phyloP scores from a whole-genome alignment of 495 filamentous ascomycete species.

The Aspergillus cristatus region DNA sequence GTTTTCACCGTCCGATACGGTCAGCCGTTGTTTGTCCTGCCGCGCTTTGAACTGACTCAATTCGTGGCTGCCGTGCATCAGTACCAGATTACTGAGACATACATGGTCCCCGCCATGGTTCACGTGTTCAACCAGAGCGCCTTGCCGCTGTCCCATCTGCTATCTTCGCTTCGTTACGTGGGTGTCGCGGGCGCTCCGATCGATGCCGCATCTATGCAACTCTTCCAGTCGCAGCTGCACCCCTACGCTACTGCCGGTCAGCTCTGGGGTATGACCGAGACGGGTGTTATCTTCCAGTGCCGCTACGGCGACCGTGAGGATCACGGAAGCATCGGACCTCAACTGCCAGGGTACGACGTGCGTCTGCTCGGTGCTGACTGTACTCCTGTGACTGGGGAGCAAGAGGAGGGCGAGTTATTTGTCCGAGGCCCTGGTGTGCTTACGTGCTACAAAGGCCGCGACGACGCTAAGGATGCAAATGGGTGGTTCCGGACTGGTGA shows the following conservation, averaged over 20 bases:
- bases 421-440: constrained; percentile 35
- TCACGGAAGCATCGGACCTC: constrained; percentile 52
- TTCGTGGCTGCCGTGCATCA: constrained; percentile 47
- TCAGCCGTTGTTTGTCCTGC: constrained; percentile 48
- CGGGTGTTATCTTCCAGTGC: constrained; percentile 45
- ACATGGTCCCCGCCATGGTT: constrained; percentile 55
- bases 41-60: constrained; percentile 46
- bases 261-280: constrained; percentile 35
- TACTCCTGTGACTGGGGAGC: constrained; percentile 35
- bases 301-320: constrained; percentile 30
- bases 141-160: constrained; percentile 31
- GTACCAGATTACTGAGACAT: constrained; percentile 51
- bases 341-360: constrained; percentile 60
- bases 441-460: constrained; percentile 29
- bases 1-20: constrained; percentile 48
- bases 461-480: constrained; percentile 37
- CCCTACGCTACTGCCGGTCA: constrained; percentile 11
- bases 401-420: constrained; percentile 44
- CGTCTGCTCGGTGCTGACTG: constrained; percentile 43
- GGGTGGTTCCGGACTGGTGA: constrained; percentile 79
- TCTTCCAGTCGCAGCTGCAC: constrained; percentile 12
- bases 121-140: constrained; percentile 39
- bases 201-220: constrained; percentile 16
- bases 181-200: constrained; percentile 19
- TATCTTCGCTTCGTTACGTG: constrained; percentile 38